Base-by-base conservation (phyloP, 176 grass and related monocot genomes). In the Cocos nucifera region DNA sequence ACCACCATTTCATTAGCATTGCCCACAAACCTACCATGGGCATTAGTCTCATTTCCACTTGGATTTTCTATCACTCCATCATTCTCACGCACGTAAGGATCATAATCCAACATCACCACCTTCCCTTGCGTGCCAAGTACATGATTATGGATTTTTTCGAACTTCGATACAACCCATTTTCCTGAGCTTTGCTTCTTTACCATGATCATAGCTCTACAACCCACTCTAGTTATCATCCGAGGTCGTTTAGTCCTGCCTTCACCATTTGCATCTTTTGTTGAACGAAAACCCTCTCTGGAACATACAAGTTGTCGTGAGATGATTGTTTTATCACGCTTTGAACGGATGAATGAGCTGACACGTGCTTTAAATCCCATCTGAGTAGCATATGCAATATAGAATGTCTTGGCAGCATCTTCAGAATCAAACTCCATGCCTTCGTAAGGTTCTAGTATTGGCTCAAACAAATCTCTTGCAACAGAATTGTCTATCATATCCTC, bases 181-280 rank as follows among this genome's bases (percentile, higher is more conserved):
- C 69, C 69, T 29, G 69, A 71, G n/a, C 56, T 71, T 60, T 71
- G 69, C 22, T 71, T 71, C 44, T 71, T 71, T 15, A 71, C 44
- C 69, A 71, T 71, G 51, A 71, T 71, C 69, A 71, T 71, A 28
- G 69, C 69, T 60, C 69, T 71, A 49, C 69, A 71, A 21, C 69
- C 69, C 57, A 71, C 69, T 58, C 69, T 59, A 20, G 57, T 71
- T 51, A 71, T 71, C 56, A 71, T 71, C 14, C 69, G 49, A 27
- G 57, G 69, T 5, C 56, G 35, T 61, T 61, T 71, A 60, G 18
- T 71, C 51, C 48, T 71, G 35, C 56, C 44, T 51, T 71, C 56
- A 61, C 1, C 20, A 4, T 29, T 60, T 52, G 22, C 22, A 52
- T 71, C 69, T 32, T 60, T 71, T 52, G 57, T 29, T 51, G 57